Conservation (phyloP, 2,329 filamentous ascomycete species). For the Monilinia vaccinii-corymbosi region DNA sequence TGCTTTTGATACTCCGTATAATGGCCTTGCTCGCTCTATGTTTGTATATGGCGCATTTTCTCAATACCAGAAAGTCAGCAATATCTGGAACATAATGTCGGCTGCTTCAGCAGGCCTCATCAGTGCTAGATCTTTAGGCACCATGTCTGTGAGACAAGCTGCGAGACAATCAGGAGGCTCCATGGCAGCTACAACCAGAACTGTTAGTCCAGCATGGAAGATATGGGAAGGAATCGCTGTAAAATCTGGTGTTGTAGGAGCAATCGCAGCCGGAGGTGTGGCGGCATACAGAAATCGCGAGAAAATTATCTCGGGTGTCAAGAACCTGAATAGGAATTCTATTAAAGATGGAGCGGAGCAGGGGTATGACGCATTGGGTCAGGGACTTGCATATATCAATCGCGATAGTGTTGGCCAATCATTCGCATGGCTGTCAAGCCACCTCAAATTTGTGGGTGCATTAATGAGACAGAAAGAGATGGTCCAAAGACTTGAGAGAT, state of each 20-base stretch:
- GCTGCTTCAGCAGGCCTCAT: constrained; percentile 42
- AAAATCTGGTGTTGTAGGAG: constrained; percentile 71
- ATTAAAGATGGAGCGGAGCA: constrained; percentile 36
- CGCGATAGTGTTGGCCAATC: constrained; percentile 54
- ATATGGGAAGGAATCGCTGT: constrained; percentile 60
- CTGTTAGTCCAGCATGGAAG: constrained; percentile 35
- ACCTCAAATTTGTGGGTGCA: constrained; percentile 78
- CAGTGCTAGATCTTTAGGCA: constrained; percentile 23
- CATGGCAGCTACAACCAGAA: constrained; percentile 13
- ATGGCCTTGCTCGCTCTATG: constrained; percentile 52
- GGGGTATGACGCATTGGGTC: constrained; percentile 28
- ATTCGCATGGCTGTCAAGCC: constrained; percentile 69
- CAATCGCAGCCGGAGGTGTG: constrained; percentile 72
- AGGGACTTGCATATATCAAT: constrained; percentile 49
- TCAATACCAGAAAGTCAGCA: constrained; percentile 48
- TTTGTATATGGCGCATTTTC: constrained; percentile 53
- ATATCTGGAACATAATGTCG: constrained; percentile 49
- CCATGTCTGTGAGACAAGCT: constrained; percentile 16
- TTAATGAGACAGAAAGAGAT: constrained; percentile 67
- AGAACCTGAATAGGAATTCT: constrained; percentile 29
- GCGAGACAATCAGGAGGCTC: constrained; percentile 19
- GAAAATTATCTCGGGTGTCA: constrained; percentile 46
- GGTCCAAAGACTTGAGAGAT: constrained; percentile 52
- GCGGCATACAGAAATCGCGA: constrained; percentile 73
- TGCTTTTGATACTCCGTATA: constrained; percentile 79